These are phyloP conservation scores for Citrus unshiu DNA, from an alignment of 345 rosid species.

Conservation along the genomic window DNA sequence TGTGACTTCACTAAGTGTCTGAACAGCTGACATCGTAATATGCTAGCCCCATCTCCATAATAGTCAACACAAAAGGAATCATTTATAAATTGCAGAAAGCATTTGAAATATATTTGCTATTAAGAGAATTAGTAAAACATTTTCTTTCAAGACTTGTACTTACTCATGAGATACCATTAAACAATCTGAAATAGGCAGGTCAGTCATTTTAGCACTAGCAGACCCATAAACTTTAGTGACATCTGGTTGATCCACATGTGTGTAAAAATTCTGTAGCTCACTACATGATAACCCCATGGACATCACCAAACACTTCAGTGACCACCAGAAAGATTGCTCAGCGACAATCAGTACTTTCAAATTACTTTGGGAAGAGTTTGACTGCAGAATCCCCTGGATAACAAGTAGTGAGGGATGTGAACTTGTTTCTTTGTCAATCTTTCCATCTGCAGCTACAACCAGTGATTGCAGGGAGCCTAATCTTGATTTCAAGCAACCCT, in stretches of 20 bases:
- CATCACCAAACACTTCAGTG: slow-evolving; percentile 42
- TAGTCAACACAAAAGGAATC: background rate
- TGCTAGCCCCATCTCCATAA: background rate
- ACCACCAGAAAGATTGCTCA: slow-evolving; percentile 50
- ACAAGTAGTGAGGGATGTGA: slow-evolving; percentile 50
- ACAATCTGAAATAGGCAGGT: slow-evolving; percentile 42
- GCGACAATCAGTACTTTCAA: slow-evolving; percentile 46
- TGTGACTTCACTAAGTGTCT: background rate
- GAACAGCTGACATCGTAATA: background rate
- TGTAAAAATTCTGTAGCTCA: slow-evolving; percentile 26
- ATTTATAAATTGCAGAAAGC: background rate
- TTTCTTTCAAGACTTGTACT: slow-evolving; percentile 19
- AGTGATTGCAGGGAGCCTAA: slow-evolving; percentile 37
- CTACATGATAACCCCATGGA: slow-evolving; percentile 47
- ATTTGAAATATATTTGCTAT: background rate
- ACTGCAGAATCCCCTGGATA: slow-evolving; percentile 43
- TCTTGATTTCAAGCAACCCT: slow-evolving; percentile 38
- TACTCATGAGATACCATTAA: slow-evolving; percentile 51
- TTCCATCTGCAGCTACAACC: slow-evolving; percentile 28
- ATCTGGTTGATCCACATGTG: slow-evolving; percentile 27
- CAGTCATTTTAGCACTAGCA: slow-evolving; percentile 17
- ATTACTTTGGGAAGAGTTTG: slow-evolving; percentile 23
- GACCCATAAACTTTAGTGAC: slow-evolving; percentile 8
- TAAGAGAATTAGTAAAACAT: background rate
- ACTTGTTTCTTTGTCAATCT: slow-evolving; percentile 30